Evolutionary conservation across 2,329 filamentous ascomycete genomes (phyloP).

Genomic region (Alternaria rosae): DNA sequence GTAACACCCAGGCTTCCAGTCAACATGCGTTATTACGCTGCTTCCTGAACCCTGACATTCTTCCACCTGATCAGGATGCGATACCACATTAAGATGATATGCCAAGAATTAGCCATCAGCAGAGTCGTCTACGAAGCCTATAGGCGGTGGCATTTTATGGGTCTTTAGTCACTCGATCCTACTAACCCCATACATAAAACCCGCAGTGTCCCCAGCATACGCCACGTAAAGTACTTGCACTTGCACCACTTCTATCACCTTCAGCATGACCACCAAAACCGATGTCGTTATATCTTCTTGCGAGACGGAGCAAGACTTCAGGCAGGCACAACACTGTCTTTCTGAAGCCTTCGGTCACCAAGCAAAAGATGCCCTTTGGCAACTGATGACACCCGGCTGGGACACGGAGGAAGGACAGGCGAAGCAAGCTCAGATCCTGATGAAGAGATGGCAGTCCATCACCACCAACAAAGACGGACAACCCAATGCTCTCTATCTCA

Average conservation of each 20-base stretch:
- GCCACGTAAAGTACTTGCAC: not conserved
- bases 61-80: not conserved
- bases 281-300: constrained; percentile 25
- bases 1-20: too few relatives aligned
- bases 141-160: constrained; percentile 3
- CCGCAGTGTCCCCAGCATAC: not conserved
- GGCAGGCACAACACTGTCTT: constrained; percentile 42
- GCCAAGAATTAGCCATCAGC: constrained; percentile 1
- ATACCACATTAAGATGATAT: not conserved
- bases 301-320: constrained; percentile 33
- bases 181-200: not conserved
- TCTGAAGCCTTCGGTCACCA: constrained; percentile 60
- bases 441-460: constrained; percentile 53
- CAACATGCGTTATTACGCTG: not conserved
- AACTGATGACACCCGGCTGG: constrained; percentile 62
- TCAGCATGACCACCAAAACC: constrained; percentile 20
- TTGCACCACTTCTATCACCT: not conserved
- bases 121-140: not conserved
- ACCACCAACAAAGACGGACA: constrained; percentile 55
- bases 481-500: constrained; percentile 62
- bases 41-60: not conserved
- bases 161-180: constrained; percentile 2
- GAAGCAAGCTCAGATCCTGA: constrained; percentile 49
- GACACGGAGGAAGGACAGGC: constrained; percentile 57
- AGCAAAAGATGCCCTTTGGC: constrained; percentile 60